phyloP scores from a whole-genome alignment of 2,329 filamentous ascomycete genomes.

The Aspergillus aculeatinus region DNA sequence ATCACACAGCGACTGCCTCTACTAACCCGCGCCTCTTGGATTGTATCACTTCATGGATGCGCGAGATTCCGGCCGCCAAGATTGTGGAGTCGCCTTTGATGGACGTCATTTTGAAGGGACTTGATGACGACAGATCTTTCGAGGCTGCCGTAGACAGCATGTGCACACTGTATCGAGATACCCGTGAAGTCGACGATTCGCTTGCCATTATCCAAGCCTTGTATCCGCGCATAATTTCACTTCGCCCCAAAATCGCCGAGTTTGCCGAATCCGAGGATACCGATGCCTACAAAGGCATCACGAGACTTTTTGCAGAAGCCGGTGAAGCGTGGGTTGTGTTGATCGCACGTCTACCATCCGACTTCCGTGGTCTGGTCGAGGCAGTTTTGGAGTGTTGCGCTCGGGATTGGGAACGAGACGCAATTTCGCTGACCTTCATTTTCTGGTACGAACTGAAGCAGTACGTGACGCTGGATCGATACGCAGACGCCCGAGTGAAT shows the following conservation, averaged over 20 bases:
- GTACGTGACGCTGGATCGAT: conserved; percentile 86
- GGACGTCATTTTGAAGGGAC: conserved; percentile 73
- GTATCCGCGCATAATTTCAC: conserved; percentile 74
- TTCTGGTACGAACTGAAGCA: conserved; percentile 99
- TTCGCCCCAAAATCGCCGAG: conserved; percentile 73
- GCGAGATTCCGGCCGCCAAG: conserved; percentile 81
- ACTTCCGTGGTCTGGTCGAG: conserved; percentile 84
- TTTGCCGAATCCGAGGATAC: conserved; percentile 77
- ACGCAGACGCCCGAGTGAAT: conserved; percentile 75
- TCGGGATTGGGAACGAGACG: conserved; percentile 83
- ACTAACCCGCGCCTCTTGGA: conserved; percentile 89
- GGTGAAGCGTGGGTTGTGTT: conserved; percentile 93
- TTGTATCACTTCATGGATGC: conserved; percentile 94
- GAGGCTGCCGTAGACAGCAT: conserved; percentile 89
- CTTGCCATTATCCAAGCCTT: conserved; percentile 77
- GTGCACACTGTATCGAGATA: conserved; percentile 88
- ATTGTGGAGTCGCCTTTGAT: conserved; percentile 85
- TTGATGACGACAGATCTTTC: conserved; percentile 74
- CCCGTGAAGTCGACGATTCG: conserved; percentile 88
- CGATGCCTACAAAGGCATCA: conserved; percentile 83
- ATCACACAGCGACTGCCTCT: conserved; percentile 64
- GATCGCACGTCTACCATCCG: conserved; percentile 76
- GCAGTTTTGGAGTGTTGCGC: conserved; percentile 88
- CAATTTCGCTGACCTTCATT: conserved; percentile 88
- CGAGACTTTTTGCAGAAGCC: conserved; percentile 86